Percentiles rank a stretch among this genome's conserved stretches.
Evolutionary conservation across 177 flowering plant species (phyloP).

Genomic region (Telopea speciosissima): DNA sequence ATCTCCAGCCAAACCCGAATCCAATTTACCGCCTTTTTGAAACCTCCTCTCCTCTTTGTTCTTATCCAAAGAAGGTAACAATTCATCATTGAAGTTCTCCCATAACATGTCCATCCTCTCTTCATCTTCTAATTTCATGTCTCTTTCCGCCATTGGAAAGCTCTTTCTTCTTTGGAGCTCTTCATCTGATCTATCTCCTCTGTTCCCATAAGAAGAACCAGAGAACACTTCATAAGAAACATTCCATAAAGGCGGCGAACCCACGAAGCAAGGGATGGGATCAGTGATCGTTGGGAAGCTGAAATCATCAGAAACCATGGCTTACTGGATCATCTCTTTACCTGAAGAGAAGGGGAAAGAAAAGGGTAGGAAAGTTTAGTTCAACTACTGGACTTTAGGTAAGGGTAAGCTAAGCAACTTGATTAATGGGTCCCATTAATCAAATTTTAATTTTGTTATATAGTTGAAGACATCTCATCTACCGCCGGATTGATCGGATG

Average conservation of each 20-base stretch:
- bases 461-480: conserved; percentile 15
- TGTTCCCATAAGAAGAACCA: background rate
- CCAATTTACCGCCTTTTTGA: too few species aligned
- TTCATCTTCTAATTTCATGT: conserved; percentile 20
- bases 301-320: conserved; percentile 37
- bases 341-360: background rate
- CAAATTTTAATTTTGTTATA: background rate
- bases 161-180: background rate
- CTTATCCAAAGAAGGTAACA: conserved; percentile 7
- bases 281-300: conserved; percentile 39
- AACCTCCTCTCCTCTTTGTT: background rate
- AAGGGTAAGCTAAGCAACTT: too few species aligned
- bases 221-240: conserved; percentile 14
- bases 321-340: conserved; percentile 8
- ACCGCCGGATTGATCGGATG: conserved; percentile 17
- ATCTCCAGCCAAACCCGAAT: background rate
- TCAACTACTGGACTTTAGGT: background rate
- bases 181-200: background rate
- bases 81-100: conserved; percentile 54
- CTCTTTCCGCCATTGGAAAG: conserved; percentile 2
- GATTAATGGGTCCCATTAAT: conserved; percentile 7
- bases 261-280: conserved; percentile 18
- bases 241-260: conserved; percentile 45
- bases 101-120: conserved; percentile 61
- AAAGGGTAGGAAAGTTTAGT: background rate